phyloP scores from a whole-genome alignment of 2,329 filamentous ascomycete species.

The Didymella keratinophila region DNA sequence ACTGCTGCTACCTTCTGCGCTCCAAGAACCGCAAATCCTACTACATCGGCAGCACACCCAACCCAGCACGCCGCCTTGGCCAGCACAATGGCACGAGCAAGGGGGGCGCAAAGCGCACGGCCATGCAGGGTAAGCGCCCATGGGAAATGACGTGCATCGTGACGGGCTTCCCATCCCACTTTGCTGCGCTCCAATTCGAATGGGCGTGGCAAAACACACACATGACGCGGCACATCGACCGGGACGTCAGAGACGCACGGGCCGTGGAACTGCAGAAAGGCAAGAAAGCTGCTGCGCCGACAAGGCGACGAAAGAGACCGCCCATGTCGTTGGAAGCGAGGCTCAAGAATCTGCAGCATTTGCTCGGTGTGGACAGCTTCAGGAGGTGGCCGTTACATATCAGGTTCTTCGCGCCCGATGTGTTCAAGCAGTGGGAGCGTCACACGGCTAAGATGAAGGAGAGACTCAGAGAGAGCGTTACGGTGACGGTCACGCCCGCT shows the following conservation, averaged over 20 bases:
- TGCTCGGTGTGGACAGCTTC: conserved; percentile 83
- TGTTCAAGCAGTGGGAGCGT: conserved; percentile 73
- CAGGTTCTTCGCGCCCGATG: conserved; percentile 78
- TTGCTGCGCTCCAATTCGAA: conserved; percentile 94
- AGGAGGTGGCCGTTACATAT: conserved; percentile 80
- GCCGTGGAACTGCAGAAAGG: conserved; percentile 39
- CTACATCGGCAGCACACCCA: conserved; percentile 92
- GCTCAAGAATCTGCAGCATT: conserved; percentile 80
- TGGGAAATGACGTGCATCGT: conserved; percentile 85
- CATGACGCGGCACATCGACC: conserved; percentile 77
- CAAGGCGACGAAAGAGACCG: conserved; percentile 55
- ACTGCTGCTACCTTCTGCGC: conserved; percentile 90
- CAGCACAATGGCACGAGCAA: conserved; percentile 89
- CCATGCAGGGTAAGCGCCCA: conserved; percentile 71
- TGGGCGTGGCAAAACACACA: conserved; percentile 94
- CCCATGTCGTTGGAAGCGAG: conserved; percentile 71
- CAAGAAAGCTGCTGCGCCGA: conserved; percentile 41
- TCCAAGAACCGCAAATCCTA: conserved; percentile 76
- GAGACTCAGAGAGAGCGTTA: conserved; percentile 38
- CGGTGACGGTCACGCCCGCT: conserved; percentile 41
- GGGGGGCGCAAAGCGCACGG: conserved; percentile 83
- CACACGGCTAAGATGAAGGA: conserved; percentile 45
- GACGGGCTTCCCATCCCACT: conserved; percentile 85
- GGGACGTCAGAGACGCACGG: conserved; percentile 47
- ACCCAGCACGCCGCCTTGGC: conserved; percentile 81